Conservation (phyloP, 2,329 filamentous ascomycete species). For the Cordyceps militaris region DNA sequence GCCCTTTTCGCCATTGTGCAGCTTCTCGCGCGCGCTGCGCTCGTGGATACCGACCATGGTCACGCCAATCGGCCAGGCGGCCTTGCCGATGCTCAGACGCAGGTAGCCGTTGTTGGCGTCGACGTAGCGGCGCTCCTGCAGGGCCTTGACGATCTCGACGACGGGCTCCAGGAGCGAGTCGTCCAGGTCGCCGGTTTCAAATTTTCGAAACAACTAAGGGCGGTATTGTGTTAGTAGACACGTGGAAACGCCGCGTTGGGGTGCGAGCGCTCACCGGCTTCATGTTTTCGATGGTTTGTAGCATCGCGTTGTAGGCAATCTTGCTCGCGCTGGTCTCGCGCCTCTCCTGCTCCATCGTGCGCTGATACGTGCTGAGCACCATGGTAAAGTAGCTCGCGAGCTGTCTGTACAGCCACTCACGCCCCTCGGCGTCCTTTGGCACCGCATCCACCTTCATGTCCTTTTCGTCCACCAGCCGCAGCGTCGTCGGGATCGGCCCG, state of each 20-base stretch:
- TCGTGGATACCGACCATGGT: constrained; percentile 99
- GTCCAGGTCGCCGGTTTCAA: constrained; percentile 75
- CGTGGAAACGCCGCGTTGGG: neutral
- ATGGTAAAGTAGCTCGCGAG: constrained; percentile 94
- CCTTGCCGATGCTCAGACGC: constrained; percentile 87
- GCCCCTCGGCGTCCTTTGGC: constrained; percentile 56
- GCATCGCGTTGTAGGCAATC: constrained; percentile 75
- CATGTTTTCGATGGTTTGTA: constrained; percentile 82
- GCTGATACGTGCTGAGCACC: constrained; percentile 83
- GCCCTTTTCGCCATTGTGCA: constrained; percentile 80
- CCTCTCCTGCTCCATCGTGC: constrained; percentile 61
- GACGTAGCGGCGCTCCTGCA: constrained; percentile 86
- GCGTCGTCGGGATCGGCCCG: constrained; percentile 79
- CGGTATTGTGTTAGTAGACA: neutral
- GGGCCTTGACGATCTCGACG: constrained; percentile 84
- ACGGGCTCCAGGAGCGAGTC: constrained; percentile 74
- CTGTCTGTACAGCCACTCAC: constrained; percentile 73
- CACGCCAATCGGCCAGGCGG: constrained; percentile 97
- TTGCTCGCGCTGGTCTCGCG: constrained; percentile 68
- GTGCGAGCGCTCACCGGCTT: constrained; percentile 49
- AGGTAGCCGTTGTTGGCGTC: constrained; percentile 96
- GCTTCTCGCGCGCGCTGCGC: constrained; percentile 86
- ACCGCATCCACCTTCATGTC: constrained; percentile 77
- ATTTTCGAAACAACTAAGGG: constrained; percentile 67
- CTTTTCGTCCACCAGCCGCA: constrained; percentile 72